Conservation (phyloP, 2,329 filamentous ascomycete species). For the Aspergillus eucalypticola region DNA sequence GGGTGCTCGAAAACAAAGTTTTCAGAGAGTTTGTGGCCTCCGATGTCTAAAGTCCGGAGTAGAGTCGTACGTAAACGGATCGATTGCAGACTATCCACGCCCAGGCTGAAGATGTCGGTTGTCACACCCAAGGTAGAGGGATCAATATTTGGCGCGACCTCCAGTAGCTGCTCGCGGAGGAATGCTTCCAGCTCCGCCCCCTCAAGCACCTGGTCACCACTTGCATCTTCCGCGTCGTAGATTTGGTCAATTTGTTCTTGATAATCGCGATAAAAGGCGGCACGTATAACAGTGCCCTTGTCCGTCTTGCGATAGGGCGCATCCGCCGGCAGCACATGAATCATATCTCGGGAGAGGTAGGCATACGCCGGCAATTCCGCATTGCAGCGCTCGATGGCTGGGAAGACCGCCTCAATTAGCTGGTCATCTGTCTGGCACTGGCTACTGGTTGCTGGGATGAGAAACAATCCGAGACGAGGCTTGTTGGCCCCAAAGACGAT, state of each 20-base stretch:
- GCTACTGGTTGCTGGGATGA: conserved; percentile 50
- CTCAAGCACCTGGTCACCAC: conserved; percentile 18
- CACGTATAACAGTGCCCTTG: conserved; percentile 27
- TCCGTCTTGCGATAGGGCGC: conserved; percentile 23
- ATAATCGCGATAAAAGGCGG: conserved; percentile 26
- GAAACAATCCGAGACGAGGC: conserved; percentile 56
- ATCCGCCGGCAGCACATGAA: conserved; percentile 21
- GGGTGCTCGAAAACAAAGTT: conserved; percentile 21
- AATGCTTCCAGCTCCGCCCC: conserved; percentile 16
- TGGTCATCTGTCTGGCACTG: conserved; percentile 46
- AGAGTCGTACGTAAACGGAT: conserved; percentile 21
- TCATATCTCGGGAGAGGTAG: conserved; percentile 27
- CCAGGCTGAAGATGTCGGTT: conserved; percentile 25
- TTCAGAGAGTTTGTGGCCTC: neutral
- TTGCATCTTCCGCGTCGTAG: conserved; percentile 17
- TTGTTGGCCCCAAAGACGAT: conserved; percentile 59
- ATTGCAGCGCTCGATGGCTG: conserved; percentile 55
- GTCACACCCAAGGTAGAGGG: conserved; percentile 10
- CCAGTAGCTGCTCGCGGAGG: conserved; percentile 36
- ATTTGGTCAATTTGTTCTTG: conserved; percentile 20
- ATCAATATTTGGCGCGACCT: conserved; percentile 29
- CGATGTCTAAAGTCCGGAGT: conserved; percentile 9
- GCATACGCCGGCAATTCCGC: conserved; percentile 44
- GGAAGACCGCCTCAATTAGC: conserved; percentile 52
- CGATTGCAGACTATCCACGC: conserved; percentile 27